Percentiles rank a stretch among this genome's conserved stretches.
Evolutionary conservation across 257 asterid species (phyloP).

Genomic region (Petunia axillaris): DNA sequence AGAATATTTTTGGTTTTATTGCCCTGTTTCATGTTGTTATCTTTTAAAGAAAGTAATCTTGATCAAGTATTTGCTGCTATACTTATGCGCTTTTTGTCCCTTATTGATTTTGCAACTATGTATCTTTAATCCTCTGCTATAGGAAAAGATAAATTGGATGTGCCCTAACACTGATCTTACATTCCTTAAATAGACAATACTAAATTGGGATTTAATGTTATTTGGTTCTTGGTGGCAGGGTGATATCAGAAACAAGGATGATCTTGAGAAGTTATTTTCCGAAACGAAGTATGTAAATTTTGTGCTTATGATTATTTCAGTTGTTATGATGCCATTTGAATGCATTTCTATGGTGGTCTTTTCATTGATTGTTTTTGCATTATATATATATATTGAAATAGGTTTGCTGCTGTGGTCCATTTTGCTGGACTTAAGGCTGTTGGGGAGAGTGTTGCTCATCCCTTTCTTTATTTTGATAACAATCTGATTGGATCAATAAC

Average conservation of each 20-base stretch:
- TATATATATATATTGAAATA: too few relatives aligned
- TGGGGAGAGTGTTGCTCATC: conserved; percentile 90
- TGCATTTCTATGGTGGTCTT: background rate
- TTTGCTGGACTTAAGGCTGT: conserved; percentile 99
- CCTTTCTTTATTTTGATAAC: conserved; percentile 85
- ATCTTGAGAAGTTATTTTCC: conserved; percentile 84
- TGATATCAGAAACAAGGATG: conserved; percentile 81
- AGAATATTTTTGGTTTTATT: too few relatives aligned
- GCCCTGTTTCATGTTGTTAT: too few relatives aligned
- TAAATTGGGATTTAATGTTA: background rate
- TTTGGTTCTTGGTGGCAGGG: conserved; percentile 63
- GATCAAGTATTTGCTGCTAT: background rate
- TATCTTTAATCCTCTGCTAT: background rate
- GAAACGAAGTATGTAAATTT: conserved; percentile 52
- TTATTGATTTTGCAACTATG: background rate
- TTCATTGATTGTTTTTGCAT: background rate
- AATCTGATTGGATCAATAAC: conserved; percentile 83
- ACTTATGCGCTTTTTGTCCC: background rate
- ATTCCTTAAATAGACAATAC: background rate
- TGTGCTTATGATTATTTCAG: background rate
- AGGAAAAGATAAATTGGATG: background rate
- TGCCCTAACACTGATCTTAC: background rate
- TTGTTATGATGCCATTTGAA: background rate
- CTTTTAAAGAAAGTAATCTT: background rate
- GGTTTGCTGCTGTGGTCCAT: conserved; percentile 91